phyloP scores from a whole-genome alignment of 176 grass and related monocot species.

The Poa annua region DNA sequence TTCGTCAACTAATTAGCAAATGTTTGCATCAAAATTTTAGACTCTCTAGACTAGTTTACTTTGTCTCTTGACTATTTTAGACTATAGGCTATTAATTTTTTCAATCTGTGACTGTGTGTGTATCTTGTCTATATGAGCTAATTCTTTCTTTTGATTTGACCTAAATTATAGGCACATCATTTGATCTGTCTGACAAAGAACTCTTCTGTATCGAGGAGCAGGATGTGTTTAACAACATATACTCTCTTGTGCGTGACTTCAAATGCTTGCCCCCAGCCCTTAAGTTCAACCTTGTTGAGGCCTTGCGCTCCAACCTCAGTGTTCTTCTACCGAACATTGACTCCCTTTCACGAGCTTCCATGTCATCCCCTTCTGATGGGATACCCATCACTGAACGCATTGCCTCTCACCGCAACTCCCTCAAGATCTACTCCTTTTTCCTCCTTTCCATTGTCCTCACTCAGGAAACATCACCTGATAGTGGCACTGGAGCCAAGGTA shows the following conservation, averaged over 20 bases:
- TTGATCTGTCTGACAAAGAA: slow-evolving; percentile 91
- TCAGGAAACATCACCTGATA: slow-evolving; percentile 55
- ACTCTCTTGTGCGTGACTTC: slow-evolving; percentile 84
- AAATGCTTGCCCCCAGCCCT: slow-evolving; percentile 58
- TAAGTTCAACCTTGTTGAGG: slow-evolving; percentile 92
- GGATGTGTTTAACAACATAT: slow-evolving; percentile 81
- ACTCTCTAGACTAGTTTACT: slow-evolving; percentile 18
- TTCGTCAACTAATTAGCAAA: not conserved
- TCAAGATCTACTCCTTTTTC: slow-evolving; percentile 95
- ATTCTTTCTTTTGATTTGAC: slow-evolving; percentile 26
- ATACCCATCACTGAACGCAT: slow-evolving; percentile 57
- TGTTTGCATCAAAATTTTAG: not conserved
- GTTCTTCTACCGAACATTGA: slow-evolving; percentile 91
- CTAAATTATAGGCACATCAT: slow-evolving; percentile 65
- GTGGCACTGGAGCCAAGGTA: slow-evolving; percentile 57
- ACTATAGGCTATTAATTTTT: not conserved
- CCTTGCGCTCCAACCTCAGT: slow-evolving; percentile 92
- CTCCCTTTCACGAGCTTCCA: slow-evolving; percentile 67
- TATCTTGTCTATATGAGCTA: slow-evolving; percentile 4
- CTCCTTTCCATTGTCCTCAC: slow-evolving; percentile 66
- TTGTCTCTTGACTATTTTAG: not conserved
- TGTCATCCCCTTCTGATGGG: slow-evolving; percentile 57
- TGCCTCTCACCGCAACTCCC: slow-evolving; percentile 75
- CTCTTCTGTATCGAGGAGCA: slow-evolving; percentile 95
- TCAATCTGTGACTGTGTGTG: not conserved